Evolutionary conservation across 805 yeast genomes (phyloP), one percentile per base, ranked within the genome.

Genomic region (Metschnikowia dekortorum): DNA sequence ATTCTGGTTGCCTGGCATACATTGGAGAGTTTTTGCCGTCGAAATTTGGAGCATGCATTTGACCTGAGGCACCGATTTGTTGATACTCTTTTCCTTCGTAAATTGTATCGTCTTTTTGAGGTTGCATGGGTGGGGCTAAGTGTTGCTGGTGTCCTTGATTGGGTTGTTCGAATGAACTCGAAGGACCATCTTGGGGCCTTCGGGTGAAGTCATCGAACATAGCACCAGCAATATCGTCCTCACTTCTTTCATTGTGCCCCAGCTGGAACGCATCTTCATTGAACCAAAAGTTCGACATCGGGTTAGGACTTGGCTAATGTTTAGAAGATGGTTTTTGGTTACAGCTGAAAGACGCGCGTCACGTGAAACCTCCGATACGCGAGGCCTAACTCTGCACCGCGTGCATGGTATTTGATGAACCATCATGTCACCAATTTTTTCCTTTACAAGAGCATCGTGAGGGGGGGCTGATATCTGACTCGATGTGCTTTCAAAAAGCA

Each of bases 241-340:
- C 59, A 4, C 34, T 39, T 4, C 29, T 44, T 36, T 50, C 51
- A 28, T 47, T 44, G 28, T 47, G 50, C 39, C 44, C 53, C 41
- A 39, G 53, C 44, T 46, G 49, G 43, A 57, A 56, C 18, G 56
- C 59, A 47, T 54, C 58, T 40, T 56, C 58, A 49, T 58, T 50
- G 46, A 55, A 52, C 60, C 61, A 56, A 50, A 47, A 53, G 46
- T 56, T 59, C 8, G 61, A 57, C 60, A 58, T 55, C 16, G 44
- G 41, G 14, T 14, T 14, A 30, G 37, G 48, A 31, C 46, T 36
- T 38, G 34, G 36, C 47, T 30, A 31, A 33, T 32, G 37, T 28
- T 41, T 42, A 10, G 32, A 13, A 18, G 29, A 22, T 40, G 14
- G 29, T 42, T 42, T 39, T 42, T 26, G 33, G 45, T 42, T n/a